phyloP scores from a whole-genome alignment of 805 yeast genomes.

The Cyberlindnera veronae region DNA sequence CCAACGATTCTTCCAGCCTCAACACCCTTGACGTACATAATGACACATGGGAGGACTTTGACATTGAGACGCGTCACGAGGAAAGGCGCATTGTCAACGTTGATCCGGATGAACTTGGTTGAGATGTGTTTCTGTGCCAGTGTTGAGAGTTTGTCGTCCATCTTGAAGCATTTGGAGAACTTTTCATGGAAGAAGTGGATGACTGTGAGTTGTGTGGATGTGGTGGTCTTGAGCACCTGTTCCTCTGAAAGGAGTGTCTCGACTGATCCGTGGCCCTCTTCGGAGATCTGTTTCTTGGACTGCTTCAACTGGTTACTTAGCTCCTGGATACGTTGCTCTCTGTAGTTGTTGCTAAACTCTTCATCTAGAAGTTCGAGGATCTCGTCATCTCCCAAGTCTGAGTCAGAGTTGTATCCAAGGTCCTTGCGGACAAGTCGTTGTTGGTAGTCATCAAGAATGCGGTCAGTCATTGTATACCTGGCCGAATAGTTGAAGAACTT shows the following conservation, averaged over 20 bases:
- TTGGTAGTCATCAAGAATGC: conserved; percentile 34
- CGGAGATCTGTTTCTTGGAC: conserved; percentile 31
- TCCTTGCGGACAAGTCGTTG: conserved; percentile 30
- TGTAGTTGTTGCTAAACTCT: conserved; percentile 41
- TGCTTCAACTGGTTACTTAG: conserved; percentile 41
- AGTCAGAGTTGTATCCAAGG: conserved; percentile 21
- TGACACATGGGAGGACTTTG: conserved; percentile 68
- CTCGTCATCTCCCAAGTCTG: conserved; percentile 37
- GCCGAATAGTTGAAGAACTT: conserved; percentile 5
- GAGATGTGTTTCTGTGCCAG: conserved; percentile 58
- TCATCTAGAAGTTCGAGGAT: conserved; percentile 50
- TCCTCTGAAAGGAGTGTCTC: conserved; percentile 47
- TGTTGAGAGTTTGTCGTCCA: conserved; percentile 46
- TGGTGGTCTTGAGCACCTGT: conserved; percentile 49
- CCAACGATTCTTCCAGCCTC: conserved; percentile 66
- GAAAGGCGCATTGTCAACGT: conserved; percentile 69
- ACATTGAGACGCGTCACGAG: conserved; percentile 59
- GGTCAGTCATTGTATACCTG: conserved; percentile 8
- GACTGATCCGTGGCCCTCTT: conserved; percentile 43
- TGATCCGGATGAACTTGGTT: conserved; percentile 49
- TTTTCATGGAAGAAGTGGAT: conserved; percentile 62
- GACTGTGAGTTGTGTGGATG: conserved; percentile 40
- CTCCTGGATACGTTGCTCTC: conserved; percentile 64
- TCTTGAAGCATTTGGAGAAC: conserved; percentile 56
- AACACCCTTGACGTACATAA: conserved; percentile 55